These are phyloP conservation scores for Penicillium sumatraense DNA, from an alignment of 2,329 filamentous ascomycete species.

Conservation along the genomic window DNA sequence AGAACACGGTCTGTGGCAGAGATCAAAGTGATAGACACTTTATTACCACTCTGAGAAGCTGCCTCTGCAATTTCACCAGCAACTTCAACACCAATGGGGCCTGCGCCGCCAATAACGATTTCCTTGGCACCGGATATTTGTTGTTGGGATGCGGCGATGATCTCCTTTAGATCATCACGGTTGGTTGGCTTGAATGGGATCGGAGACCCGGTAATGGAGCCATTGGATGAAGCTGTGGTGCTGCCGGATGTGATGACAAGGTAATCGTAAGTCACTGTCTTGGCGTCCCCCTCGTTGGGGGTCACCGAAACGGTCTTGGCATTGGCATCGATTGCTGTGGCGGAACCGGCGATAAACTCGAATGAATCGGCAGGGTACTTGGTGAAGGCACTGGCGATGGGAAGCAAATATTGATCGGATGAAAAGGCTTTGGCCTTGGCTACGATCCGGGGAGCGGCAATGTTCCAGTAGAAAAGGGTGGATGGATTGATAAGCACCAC, in stretches of 20 bases:
- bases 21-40: conserved; percentile 41
- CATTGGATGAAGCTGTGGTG: conserved; percentile 48
- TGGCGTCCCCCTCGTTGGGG: conserved; percentile 32
- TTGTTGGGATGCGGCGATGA: conserved; percentile 40
- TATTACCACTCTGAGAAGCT: conserved; percentile 34
- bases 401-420: conserved; percentile 53
- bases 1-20: conserved; percentile 37
- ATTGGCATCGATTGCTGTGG: conserved; percentile 51
- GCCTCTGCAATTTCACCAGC: conserved; percentile 54
- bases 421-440: conserved; percentile 54
- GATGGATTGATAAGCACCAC: conserved; percentile 61
- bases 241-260: conserved; percentile 62
- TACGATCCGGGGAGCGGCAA: conserved; percentile 59
- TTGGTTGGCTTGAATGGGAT: conserved; percentile 51
- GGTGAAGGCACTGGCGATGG: conserved; percentile 56
- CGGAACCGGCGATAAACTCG: conserved; percentile 57
- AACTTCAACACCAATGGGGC: conserved; percentile 54
- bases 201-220: conserved; percentile 30
- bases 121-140: conserved; percentile 44
- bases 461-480: conserved; percentile 57
- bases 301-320: conserved; percentile 51
- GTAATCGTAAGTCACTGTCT: conserved; percentile 54
- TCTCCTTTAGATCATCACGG: conserved; percentile 39
- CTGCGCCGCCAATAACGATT: conserved; percentile 55
- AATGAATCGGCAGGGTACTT: conserved; percentile 54